phyloP scores from a whole-genome alignment of 2,329 filamentous ascomycete species.

The Lachnellula cervina region DNA sequence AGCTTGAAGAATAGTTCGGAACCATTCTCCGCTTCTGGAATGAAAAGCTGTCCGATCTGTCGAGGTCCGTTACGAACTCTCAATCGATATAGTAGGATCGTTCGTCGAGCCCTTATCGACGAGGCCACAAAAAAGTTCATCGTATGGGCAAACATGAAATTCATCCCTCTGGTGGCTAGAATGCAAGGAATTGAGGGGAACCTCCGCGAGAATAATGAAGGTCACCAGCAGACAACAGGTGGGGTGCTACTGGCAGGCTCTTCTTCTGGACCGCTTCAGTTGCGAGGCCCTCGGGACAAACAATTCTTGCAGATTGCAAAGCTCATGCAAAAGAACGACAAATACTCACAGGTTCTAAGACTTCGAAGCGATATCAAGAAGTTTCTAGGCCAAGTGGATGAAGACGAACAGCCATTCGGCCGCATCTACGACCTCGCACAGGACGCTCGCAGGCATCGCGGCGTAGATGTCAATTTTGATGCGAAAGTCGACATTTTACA shows the following conservation, averaged over 20 bases:
- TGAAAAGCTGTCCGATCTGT: slow-evolving; percentile 55
- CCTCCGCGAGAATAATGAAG: slow-evolving; percentile 9
- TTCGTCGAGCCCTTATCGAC: slow-evolving; percentile 56
- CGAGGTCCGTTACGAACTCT: slow-evolving; percentile 54
- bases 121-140: slow-evolving; percentile 62
- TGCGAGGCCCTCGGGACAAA: slow-evolving; percentile 18
- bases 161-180: slow-evolving; percentile 20
- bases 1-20: slow-evolving; percentile 34
- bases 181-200: slow-evolving; percentile 24
- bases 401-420: slow-evolving; percentile 37
- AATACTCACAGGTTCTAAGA: slow-evolving; percentile 24
- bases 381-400: slow-evolving; percentile 32
- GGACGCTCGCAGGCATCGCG: slow-evolving; percentile 28
- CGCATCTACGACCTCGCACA: slow-evolving; percentile 34
- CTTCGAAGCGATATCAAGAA: slow-evolving; percentile 29
- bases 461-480: slow-evolving; percentile 21
- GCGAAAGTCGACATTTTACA: slow-evolving; percentile 33
- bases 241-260: slow-evolving; percentile 11
- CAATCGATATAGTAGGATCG: slow-evolving; percentile 56
- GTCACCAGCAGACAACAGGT: slow-evolving; percentile 9
- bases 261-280: slow-evolving; percentile 10
- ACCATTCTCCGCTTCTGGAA: slow-evolving; percentile 45
- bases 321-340: slow-evolving; percentile 17
- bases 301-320: slow-evolving; percentile 26
- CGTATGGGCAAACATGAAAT: slow-evolving; percentile 41